These are phyloP conservation scores for Aechmea fasciata DNA, from an alignment of 176 grass and related monocot genomes.

Conservation along the genomic window DNA sequence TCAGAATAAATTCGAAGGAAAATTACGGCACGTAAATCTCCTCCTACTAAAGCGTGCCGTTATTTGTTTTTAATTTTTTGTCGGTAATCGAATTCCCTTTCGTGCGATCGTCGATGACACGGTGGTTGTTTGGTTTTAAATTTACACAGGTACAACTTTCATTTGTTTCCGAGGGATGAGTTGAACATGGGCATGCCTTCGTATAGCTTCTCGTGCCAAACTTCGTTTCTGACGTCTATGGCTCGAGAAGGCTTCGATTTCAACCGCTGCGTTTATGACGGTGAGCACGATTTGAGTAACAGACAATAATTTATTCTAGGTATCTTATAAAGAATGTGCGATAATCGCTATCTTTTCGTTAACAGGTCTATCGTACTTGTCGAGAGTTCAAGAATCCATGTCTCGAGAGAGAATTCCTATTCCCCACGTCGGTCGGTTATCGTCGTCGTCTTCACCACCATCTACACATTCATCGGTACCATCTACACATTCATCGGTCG, in stretches of 20 bases:
- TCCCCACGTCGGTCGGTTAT: conserved; percentile 11
- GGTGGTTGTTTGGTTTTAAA: conserved; percentile 15
- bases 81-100: no score
- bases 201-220: conserved; percentile 87
- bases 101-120: background rate
- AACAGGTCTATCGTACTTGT: conserved; percentile 87
- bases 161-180: conserved; percentile 88
- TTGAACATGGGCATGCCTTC: conserved; percentile 66
- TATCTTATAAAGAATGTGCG: background rate
- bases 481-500: conserved; percentile 39
- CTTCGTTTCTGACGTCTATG: conserved; percentile 70
- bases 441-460: background rate
- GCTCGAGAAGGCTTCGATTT: conserved; percentile 95
- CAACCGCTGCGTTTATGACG: conserved; percentile 90
- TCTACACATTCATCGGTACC: conserved; percentile 39
- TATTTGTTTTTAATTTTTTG: conserved; percentile 3
- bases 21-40: background rate
- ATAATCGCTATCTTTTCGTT: conserved; percentile 18
- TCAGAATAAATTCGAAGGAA: no score
- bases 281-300: conserved; percentile 22
- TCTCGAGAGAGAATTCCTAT: conserved; percentile 42
- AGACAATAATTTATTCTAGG: background rate
- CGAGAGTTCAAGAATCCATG: conserved; percentile 86
- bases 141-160: conserved; percentile 80
- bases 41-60: background rate